Base-by-base conservation (phyloP, 495 filamentous ascomycete species). In the Astrothelium subdiscretum region DNA sequence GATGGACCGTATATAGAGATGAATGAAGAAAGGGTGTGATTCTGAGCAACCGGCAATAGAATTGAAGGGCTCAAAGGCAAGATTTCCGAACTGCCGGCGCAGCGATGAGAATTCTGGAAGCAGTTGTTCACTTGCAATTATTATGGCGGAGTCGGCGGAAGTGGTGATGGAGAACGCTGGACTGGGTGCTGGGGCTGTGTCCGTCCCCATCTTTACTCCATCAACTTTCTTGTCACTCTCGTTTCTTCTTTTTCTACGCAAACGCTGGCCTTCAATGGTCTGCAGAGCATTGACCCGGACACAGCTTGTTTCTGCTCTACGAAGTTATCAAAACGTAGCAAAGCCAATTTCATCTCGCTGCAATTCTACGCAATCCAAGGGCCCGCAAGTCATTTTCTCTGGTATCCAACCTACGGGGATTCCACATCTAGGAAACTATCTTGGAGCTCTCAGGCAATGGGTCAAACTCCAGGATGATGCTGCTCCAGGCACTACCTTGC, bases 341-440 rank as follows among this genome's bases (percentile, higher is more conserved):
- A 29, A 48, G 12, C 12, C 22, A 29, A 29, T 26, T 54, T 24
- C 11, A 26, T 27, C 12, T 54, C 24, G 24, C 5, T 54, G 26
- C 22, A 27, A 54, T 6, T 27, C 22, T 20, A 54, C 48, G 3
- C 48, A 29, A 10, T 15, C 48, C 24, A 29, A 11, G 48, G 48
- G 29, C 15, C 67, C 35, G 38, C 42, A 76, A 48, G 75, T 85
- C 31, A 78, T 98, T 64, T 97, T 97, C 78, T 97, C 95, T 11
- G 94, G 91, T 31, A 97, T 98, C 65, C 94, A 98, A 69, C 95
- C 94, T 20, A 97, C 94, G 4, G 94, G 92, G 3, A 76, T 95
- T 11, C 95, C 94, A n/a, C 95, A 97, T 71, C 77, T 98, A 32
- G 94, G 94, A 15, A 98, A 98, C 74, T 97, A 97, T 71, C 80